A percentile compares a stretch with the other conserved stretches of the same genome.
Evolutionary conservation across 495 filamentous ascomycete genomes (phyloP).

Genomic region (Coniosporium apollinis): DNA sequence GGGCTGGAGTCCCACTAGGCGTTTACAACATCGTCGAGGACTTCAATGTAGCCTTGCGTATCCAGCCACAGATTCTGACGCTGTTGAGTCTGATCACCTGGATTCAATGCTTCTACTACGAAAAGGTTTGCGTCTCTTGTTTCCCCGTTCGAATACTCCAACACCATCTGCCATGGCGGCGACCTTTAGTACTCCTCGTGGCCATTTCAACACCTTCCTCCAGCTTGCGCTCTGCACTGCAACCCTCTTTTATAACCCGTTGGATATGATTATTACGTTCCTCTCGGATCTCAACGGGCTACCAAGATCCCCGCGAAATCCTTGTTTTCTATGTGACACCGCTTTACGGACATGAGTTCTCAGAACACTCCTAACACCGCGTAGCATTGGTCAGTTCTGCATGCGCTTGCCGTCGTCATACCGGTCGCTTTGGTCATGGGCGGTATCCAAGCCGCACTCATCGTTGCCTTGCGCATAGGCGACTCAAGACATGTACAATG

Average conservation of each 20-base stretch:
- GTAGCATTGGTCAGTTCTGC: slow-evolving; percentile 29
- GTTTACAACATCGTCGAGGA: slow-evolving; percentile 46
- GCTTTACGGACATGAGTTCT: too few species aligned
- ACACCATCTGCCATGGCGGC: too few species aligned
- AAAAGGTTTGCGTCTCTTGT: slow-evolving; percentile 31
- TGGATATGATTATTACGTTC: too few species aligned
- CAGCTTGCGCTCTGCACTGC: too few species aligned
- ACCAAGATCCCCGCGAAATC: too few species aligned
- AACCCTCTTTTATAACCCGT: too few species aligned
- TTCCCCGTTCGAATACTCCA: too few species aligned
- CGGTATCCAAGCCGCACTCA: slow-evolving; percentile 32
- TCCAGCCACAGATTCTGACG: slow-evolving; percentile 47
- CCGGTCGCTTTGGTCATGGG: slow-evolving; percentile 29
- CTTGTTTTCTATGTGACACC: too few species aligned
- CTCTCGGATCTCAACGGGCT: too few species aligned
- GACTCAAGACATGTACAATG: slow-evolving; percentile 24
- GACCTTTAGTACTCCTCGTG: too few species aligned
- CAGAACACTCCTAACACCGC: too few species aligned
- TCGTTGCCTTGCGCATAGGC: slow-evolving; percentile 33
- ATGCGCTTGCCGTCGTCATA: slow-evolving; percentile 27
- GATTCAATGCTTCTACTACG: slow-evolving; percentile 49
- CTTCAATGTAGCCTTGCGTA: slow-evolving; percentile 41
- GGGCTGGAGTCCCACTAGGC: slow-evolving; percentile 44
- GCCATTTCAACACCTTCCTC: too few species aligned
- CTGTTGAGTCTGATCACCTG: slow-evolving; percentile 44